phyloP scores from a whole-genome alignment of 331 rosid species.

The Arachis monticola region DNA sequence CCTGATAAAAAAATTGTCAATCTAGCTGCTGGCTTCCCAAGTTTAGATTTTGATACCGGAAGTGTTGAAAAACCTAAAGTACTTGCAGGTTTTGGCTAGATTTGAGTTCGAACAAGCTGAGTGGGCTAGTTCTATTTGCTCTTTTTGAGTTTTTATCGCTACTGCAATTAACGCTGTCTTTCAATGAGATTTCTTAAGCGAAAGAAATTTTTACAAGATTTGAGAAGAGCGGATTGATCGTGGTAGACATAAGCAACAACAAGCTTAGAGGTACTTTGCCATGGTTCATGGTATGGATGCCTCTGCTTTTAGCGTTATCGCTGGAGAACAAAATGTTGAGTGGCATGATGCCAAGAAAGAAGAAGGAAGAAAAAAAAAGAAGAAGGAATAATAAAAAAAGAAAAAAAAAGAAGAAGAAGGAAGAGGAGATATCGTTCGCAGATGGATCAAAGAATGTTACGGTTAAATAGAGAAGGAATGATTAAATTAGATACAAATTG shows the following conservation, averaged over 20 bases:
- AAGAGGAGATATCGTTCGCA: no score
- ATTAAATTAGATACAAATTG: no score
- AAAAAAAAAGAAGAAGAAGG: no score
- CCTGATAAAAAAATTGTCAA: constrained; percentile 52
- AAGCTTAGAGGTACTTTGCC: constrained; percentile 60
- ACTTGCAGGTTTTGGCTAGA: constrained; percentile 60
- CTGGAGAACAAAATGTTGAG: constrained; percentile 68
- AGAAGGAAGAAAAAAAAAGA: no score
- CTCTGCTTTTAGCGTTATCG: constrained; percentile 74
- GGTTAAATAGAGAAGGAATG: no score
- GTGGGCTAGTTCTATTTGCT: constrained; percentile 51
- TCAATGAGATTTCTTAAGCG: constrained; percentile 58
- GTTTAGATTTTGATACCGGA: constrained; percentile 59
- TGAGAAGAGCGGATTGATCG: constrained; percentile 53
- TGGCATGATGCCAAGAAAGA: constrained; percentile 65
- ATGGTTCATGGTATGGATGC: constrained; percentile 60
- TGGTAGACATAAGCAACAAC: constrained; percentile 79
- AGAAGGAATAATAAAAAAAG: no score
- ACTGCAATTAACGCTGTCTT: constrained; percentile 68
- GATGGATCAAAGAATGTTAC: no score
- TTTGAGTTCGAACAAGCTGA: constrained; percentile 63
- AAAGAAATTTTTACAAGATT: constrained; percentile 20
- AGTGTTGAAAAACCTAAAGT: constrained; percentile 31
- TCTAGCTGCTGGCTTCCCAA: constrained; percentile 51
- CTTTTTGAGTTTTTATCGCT: constrained; percentile 67